Percentiles rank a stretch among this genome's conserved stretches.
Conservation (phyloP, 331 rosid genomes). For the Quercus phellos region DNA sequence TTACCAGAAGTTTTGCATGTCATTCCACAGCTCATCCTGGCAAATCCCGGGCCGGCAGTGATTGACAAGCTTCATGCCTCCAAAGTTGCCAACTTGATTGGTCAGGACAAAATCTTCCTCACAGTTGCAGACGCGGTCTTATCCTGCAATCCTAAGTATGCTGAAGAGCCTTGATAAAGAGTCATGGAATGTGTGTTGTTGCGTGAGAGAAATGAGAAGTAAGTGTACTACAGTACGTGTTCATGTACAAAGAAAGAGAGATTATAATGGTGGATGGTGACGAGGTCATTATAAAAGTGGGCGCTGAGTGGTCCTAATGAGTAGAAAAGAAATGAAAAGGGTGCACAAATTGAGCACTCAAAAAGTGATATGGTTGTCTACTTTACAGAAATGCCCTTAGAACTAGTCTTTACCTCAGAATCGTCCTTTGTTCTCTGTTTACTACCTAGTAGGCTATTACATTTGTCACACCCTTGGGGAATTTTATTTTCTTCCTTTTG, state of each 20-base stretch:
- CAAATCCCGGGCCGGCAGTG: slow-evolving; percentile 81
- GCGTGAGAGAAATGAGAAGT: slow-evolving; percentile 1
- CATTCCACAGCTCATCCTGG: slow-evolving; percentile 68
- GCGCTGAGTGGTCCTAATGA: slow-evolving; percentile 22
- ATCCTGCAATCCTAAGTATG: slow-evolving; percentile 59
- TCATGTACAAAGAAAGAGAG: slow-evolving; percentile 3
- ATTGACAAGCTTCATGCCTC: slow-evolving; percentile 73
- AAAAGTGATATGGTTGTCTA: neutral
- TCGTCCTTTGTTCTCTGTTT: neutral
- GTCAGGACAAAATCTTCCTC: slow-evolving; percentile 74
- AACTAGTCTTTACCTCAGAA: neutral
- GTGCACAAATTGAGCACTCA: slow-evolving; percentile 26
- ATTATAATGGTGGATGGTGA: slow-evolving; percentile 2
- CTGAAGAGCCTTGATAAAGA: slow-evolving; percentile 43
- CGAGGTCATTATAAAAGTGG: slow-evolving; percentile 6
- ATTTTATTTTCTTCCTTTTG: neutral
- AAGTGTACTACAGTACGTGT: neutral
- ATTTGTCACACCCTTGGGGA: neutral
- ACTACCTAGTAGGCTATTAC: too few relatives aligned
- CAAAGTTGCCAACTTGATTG: slow-evolving; percentile 44
- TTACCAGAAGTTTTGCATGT: slow-evolving; percentile 24
- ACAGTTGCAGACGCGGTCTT: slow-evolving; percentile 82
- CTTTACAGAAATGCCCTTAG: slow-evolving; percentile 17
- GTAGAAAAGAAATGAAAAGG: slow-evolving; percentile 2
- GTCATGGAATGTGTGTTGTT: neutral